Percentiles rank a stretch among this genome's conserved stretches.
Evolutionary conservation across 192 early-diverging fungal genomes (phyloP).

Genomic region (Mortierella antarctica): DNA sequence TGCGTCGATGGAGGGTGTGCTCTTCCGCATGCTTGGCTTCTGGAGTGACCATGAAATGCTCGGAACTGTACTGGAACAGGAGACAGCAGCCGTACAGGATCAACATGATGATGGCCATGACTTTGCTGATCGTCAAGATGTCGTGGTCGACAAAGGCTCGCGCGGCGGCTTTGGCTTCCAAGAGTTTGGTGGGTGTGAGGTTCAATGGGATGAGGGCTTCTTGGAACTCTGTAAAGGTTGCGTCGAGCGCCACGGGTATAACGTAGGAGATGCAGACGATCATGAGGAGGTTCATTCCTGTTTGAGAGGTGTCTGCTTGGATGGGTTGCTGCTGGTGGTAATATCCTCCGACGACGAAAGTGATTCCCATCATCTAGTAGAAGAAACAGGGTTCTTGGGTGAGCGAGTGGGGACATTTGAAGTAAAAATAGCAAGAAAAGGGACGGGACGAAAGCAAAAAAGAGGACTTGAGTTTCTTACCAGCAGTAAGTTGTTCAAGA

Average conservation of each 20-base stretch:
- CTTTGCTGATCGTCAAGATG: slow-evolving; percentile 66
- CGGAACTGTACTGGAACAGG: slow-evolving; percentile 61
- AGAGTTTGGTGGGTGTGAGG: not conserved
- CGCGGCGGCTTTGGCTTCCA: not conserved
- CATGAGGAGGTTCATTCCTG: slow-evolving; percentile 40
- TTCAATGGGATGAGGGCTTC: not conserved
- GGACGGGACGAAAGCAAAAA: slow-evolving; percentile 63
- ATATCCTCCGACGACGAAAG: slow-evolving; percentile 8
- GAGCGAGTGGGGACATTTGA: not conserved
- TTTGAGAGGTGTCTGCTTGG: slow-evolving; percentile 28
- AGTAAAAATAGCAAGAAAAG: slow-evolving; percentile 6
- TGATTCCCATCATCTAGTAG: slow-evolving; percentile 27
- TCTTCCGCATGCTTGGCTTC: slow-evolving; percentile 17
- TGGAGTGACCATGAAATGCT: slow-evolving; percentile 32
- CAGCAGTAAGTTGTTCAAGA: slow-evolving; percentile 87
- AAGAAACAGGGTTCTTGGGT: not conserved
- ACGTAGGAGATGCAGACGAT: slow-evolving; percentile 28
- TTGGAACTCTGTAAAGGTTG: slow-evolving; percentile 7
- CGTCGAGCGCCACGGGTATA: slow-evolving; percentile 21
- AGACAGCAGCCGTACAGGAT: slow-evolving; percentile 73
- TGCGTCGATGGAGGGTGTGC: slow-evolving; percentile 54
- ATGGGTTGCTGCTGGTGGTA: slow-evolving; percentile 9
- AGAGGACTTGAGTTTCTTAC: slow-evolving; percentile 83
- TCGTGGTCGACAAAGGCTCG: slow-evolving; percentile 30
- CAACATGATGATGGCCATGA: slow-evolving; percentile 73